Evolutionary conservation across 1,139 yeast genomes (phyloP), one percentile per base, ranked within the genome.

Genomic region (Wickerhamomyces sp.): DNA sequence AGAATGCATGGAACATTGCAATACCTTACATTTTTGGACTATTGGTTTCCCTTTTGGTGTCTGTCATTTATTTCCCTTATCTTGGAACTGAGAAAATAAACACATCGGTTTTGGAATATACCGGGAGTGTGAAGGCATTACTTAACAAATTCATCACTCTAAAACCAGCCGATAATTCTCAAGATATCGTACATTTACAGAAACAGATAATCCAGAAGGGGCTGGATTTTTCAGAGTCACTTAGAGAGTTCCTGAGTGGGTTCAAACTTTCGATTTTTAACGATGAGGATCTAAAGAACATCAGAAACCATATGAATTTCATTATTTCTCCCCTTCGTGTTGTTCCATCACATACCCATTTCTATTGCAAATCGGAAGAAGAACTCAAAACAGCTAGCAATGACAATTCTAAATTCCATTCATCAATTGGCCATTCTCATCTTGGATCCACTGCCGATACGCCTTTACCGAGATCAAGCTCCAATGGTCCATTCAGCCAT

Each of bases 21-120:
- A 57, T 70, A 5, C 72, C 76, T 0, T 68, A 64, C 40, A 38
- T 63, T 1, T 62, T 69, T 46, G 76, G 75, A 0, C 40, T 66
- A 4, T 31, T 62, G n/a, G 35, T 68, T 2, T 57, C 72, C 1
- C 38, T 68, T 10, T 29, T 57, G 1, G 56, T 64, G 3, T 64
- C 67, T 32, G 28, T 61, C 5, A 3, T 53, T 2, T 42, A 68
- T 12, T 55, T 57, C 33, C 75, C 77, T 2, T 64, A 61, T 28
- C 46, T 58, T 30, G 72, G 72, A 8, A 63, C 66, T 35, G 40
- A 51, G 7, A 51, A 47, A 28, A 29, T 61, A 12, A 43, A 55
- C 16, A 31, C 37, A 1, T 46, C 55, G 2, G 42, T 57, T 14
- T 32, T 49, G 11, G 35, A 41, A 0, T 44, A 61, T 1, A 38